A percentile compares a stretch with the other conserved stretches of the same genome.
Evolutionary conservation across 139 green algal genomes (phyloP).

Genomic region (Asterochloris sp.): DNA sequence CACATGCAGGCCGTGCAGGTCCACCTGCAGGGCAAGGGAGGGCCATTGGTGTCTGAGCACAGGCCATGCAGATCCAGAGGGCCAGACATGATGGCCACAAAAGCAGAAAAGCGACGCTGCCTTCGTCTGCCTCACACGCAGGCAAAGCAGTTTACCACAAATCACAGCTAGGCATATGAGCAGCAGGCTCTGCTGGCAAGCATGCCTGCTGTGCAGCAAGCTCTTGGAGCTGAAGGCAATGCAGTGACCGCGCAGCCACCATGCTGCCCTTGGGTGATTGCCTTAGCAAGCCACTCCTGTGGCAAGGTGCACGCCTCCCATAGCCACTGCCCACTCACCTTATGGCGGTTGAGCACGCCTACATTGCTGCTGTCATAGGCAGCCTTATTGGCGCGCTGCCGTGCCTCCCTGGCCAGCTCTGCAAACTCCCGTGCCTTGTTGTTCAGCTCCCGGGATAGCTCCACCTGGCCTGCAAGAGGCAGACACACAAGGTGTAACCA

Average conservation of each 20-base stretch:
- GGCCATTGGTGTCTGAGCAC: neutral
- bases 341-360: conserved; percentile 30
- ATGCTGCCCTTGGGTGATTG: too few relatives aligned
- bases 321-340: neutral
- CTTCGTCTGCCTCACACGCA: neutral
- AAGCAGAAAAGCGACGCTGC: neutral
- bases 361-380: conserved; percentile 22
- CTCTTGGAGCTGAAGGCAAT: too few relatives aligned
- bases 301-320: too few relatives aligned
- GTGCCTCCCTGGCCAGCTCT: conserved; percentile 15
- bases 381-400: conserved; percentile 25
- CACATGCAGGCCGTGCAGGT: conserved; percentile 24
- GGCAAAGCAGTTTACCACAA: neutral
- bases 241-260: too few relatives aligned
- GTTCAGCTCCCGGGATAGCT: conserved; percentile 18
- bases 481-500: neutral
- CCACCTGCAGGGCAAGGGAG: neutral
- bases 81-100: neutral
- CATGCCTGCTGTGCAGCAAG: too few relatives aligned
- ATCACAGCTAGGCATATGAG: too few relatives aligned
- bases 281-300: too few relatives aligned
- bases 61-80: neutral
- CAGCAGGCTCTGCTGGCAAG: too few relatives aligned
- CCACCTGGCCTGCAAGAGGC: conserved; percentile 2
- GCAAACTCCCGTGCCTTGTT: conserved; percentile 20